Conservation (phyloP, 306 rosid genomes). For the Pyrus communis region DNA sequence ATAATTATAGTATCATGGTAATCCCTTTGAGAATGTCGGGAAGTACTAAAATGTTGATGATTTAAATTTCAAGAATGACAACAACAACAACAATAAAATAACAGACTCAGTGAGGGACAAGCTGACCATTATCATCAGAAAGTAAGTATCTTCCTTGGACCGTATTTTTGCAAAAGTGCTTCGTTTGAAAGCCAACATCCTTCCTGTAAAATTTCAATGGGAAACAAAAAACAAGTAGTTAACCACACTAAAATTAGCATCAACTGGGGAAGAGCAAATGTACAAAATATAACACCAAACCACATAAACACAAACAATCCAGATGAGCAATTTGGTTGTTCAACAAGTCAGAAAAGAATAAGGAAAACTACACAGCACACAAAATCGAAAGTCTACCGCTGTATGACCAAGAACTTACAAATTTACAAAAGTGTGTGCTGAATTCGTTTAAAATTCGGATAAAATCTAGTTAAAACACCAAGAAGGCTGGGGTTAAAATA, state of each 20-base stretch:
- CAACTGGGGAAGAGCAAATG: background rate
- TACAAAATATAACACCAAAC: background rate
- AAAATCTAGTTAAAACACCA: background rate
- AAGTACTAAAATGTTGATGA: background rate
- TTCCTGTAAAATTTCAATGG: slow-evolving; percentile 33
- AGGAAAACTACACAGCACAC: background rate
- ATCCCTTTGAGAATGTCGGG: background rate
- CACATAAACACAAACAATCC: background rate
- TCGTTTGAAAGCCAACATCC: slow-evolving; percentile 43
- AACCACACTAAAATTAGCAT: background rate
- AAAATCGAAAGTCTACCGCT: background rate
- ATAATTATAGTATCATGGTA: background rate
- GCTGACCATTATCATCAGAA: slow-evolving; percentile 65
- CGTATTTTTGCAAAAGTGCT: slow-evolving; percentile 51
- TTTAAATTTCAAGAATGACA: background rate
- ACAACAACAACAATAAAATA: background rate
- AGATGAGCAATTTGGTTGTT: background rate
- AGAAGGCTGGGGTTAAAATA: background rate
- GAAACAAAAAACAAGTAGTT: background rate
- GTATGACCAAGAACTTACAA: background rate
- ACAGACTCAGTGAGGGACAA: slow-evolving; percentile 3
- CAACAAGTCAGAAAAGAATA: background rate
- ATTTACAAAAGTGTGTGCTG: background rate
- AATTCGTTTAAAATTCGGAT: background rate
- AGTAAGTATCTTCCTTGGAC: slow-evolving; percentile 81